Percentiles rank a stretch among this genome's conserved stretches.
These are phyloP conservation scores for Boeremia lycopersici DNA, from an alignment of 2,329 filamentous ascomycete genomes.

Conservation along the genomic window DNA sequence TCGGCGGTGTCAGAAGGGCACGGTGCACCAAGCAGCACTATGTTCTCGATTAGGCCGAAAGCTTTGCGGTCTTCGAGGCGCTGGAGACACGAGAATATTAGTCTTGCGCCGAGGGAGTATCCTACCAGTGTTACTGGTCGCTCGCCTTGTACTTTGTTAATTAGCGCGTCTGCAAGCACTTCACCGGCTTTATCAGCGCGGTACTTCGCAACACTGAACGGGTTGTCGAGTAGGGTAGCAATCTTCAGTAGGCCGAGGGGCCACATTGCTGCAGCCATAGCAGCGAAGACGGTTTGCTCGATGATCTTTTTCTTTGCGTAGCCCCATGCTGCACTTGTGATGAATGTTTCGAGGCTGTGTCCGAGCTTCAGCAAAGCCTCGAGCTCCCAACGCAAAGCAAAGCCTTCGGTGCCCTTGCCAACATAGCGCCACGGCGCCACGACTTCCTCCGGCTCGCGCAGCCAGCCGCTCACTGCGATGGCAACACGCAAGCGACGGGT, in stretches of 20 bases:
- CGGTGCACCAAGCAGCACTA: constrained; percentile 81
- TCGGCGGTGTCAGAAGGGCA: constrained; percentile 72
- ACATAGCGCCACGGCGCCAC: constrained; percentile 78
- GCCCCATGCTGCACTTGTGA: constrained; percentile 81
- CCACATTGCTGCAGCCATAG: constrained; percentile 56
- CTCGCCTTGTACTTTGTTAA: constrained; percentile 82
- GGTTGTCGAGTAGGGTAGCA: constrained; percentile 73
- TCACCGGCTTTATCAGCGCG: constrained; percentile 80
- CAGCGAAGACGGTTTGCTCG: constrained; percentile 60
- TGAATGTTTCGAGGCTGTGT: constrained; percentile 74
- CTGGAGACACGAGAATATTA: constrained; percentile 82
- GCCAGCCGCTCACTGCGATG: constrained; percentile 82
- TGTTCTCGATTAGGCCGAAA: constrained; percentile 83
- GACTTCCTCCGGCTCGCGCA: constrained; percentile 74
- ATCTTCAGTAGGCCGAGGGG: constrained; percentile 56
- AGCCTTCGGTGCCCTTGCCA: constrained; percentile 75
- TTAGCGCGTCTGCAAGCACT: constrained; percentile 80
- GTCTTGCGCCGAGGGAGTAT: constrained; percentile 79
- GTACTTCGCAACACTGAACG: constrained; percentile 77
- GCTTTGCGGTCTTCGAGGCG: constrained; percentile 76
- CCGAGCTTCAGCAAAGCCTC: constrained; percentile 79
- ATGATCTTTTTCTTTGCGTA: constrained; percentile 77
- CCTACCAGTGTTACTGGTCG: constrained; percentile 80
- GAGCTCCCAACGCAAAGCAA: constrained; percentile 83
- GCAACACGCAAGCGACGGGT: constrained; percentile 70